A percentile compares a stretch with the other conserved stretches of the same genome.
These are phyloP conservation scores for Apocynum venetum DNA, from an alignment of 257 asterid species.

Conservation along the genomic window DNA sequence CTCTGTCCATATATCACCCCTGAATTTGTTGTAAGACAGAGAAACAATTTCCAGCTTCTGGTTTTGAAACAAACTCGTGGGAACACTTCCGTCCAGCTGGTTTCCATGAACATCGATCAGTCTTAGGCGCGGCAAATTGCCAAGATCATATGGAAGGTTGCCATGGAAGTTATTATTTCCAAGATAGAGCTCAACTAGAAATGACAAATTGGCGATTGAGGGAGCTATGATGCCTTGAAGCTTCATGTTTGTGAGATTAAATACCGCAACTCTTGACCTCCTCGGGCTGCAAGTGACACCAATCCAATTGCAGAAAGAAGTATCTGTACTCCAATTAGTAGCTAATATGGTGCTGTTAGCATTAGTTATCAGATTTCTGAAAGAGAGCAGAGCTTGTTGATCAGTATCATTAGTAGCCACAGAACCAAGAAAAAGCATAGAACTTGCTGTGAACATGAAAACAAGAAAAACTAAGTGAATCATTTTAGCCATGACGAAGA, in stretches of 20 bases:
- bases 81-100: conserved; percentile 16
- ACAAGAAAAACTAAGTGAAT: conserved; percentile 2
- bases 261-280: conserved; percentile 18
- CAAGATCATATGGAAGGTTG: conserved; percentile 10
- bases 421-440: conserved; percentile 7
- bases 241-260: conserved; percentile 26
- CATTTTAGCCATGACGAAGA: not conserved
- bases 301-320: conserved; percentile 29
- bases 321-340: conserved; percentile 21
- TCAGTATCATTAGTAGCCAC: conserved; percentile 23
- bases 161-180: conserved; percentile 20
- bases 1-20: conserved; percentile 6
- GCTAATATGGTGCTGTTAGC: conserved; percentile 10
- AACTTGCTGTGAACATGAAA: not conserved
- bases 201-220: conserved; percentile 28
- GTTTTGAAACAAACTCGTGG: conserved; percentile 10
- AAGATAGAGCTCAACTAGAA: conserved; percentile 22
- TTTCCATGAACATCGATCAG: conserved; percentile 11
- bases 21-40: conserved; percentile 21
- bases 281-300: conserved; percentile 24
- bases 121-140: conserved; percentile 10
- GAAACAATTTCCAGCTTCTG: conserved; percentile 12
- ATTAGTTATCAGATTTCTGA: conserved; percentile 26
- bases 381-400: conserved; percentile 20
- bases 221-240: conserved; percentile 32